phyloP scores from a whole-genome alignment of 805 yeast species.

The Hanseniaspora clermontiae region DNA sequence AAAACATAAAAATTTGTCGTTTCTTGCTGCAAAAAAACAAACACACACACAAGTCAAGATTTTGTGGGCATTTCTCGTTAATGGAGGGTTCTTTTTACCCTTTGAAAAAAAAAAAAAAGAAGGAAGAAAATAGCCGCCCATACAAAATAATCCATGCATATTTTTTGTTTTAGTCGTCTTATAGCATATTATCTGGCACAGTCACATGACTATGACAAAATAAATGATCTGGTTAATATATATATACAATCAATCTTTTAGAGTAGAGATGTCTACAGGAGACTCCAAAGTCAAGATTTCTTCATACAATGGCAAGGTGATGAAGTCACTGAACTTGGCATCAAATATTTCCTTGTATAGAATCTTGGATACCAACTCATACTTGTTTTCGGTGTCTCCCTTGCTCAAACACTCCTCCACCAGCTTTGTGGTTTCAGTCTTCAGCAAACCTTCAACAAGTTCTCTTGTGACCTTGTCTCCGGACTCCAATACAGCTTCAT shows the following conservation, averaged over 20 bases:
- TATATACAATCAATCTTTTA: neutral
- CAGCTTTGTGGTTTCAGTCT: slow-evolving; percentile 48
- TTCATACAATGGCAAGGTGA: slow-evolving; percentile 64
- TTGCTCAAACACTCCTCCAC: slow-evolving; percentile 18
- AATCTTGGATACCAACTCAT: slow-evolving; percentile 53
- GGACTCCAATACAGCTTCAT: slow-evolving; percentile 43
- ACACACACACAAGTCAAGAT: too few relatives aligned
- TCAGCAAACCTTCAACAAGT: slow-evolving; percentile 43
- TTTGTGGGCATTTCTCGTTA: too few relatives aligned
- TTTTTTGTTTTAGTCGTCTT: too few relatives aligned
- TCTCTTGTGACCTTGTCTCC: slow-evolving; percentile 48
- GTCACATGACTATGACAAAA: neutral
- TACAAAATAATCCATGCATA: too few relatives aligned
- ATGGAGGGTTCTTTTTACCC: too few relatives aligned
- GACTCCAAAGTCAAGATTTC: slow-evolving; percentile 33
- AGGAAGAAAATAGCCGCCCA: too few relatives aligned
- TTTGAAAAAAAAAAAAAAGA: too few relatives aligned
- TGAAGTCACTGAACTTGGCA: slow-evolving; percentile 60
- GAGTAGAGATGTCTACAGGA: slow-evolving; percentile 20
- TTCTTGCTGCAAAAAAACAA: too few relatives aligned
- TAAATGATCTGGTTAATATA: neutral
- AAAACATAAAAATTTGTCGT: too few relatives aligned
- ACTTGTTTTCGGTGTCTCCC: slow-evolving; percentile 52
- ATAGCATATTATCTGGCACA: too few relatives aligned
- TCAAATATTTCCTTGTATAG: slow-evolving; percentile 64